phyloP scores from a whole-genome alignment of 2,329 filamentous ascomycete genomes.

The Paecilomyces fulvus region DNA sequence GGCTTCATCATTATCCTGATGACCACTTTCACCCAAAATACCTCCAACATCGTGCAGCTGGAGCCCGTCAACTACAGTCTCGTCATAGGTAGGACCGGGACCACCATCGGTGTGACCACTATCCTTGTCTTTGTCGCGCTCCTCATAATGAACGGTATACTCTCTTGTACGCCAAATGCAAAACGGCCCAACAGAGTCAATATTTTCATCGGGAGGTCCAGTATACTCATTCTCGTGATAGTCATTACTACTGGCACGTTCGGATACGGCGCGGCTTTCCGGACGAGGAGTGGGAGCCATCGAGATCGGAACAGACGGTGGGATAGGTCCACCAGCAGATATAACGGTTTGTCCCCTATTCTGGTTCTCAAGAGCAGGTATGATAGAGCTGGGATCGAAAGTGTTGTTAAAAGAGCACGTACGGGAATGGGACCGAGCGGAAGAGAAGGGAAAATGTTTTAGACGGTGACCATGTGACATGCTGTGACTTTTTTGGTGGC shows the following conservation, averaged over 20 bases:
- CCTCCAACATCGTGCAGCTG: constrained; percentile 5
- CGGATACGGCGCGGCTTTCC: not conserved
- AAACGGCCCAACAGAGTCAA: not conserved
- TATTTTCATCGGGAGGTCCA: not conserved
- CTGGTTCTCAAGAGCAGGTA: not conserved
- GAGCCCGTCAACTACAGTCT: constrained; percentile 2
- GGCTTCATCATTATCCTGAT: not conserved
- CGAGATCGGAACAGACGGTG: not conserved
- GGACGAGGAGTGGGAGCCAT: not conserved
- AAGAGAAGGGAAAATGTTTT: not conserved
- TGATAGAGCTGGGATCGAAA: not conserved
- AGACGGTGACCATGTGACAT: not conserved
- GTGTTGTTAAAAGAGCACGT: not conserved
- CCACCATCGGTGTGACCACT: not conserved
- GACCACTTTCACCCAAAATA: not conserved
- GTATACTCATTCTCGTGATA: not conserved
- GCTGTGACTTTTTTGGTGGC: not conserved
- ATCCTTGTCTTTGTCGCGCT: not conserved
- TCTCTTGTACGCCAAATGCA: constrained; percentile 6
- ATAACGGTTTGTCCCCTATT: not conserved
- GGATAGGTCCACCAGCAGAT: not conserved
- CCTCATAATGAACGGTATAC: constrained; percentile 7
- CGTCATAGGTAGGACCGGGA: not conserved
- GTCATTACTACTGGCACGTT: not conserved
- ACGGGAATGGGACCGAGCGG: not conserved